Base-by-base conservation (phyloP, 2,329 filamentous ascomycete species). In the Trichoderma oligosporum region DNA sequence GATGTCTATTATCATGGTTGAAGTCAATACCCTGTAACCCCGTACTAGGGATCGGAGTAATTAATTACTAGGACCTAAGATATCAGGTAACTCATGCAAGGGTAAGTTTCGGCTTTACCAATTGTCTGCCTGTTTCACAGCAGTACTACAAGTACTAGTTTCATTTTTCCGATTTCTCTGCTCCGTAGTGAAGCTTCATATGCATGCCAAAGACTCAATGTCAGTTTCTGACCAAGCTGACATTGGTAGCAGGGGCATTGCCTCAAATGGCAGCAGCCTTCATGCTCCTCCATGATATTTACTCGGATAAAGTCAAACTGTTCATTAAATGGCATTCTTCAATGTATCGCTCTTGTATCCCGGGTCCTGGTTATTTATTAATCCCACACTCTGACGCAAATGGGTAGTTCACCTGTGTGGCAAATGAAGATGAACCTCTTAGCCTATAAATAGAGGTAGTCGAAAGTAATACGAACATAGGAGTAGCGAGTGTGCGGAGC, bases 401-500 rank as follows among this genome's bases (percentile, higher is more conserved):
- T 29, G 35, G 29, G 29, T 29, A 53, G 39, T 35, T 29, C 49
- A 18, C 27, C 39, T 35, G 25, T 24, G 39, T 20, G 46, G 49
- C 49, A 54, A 54, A 54, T 54, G 49, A 54, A 36, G 49, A 54
- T 42, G 39, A 33, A 22, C 25, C 41, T 36, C 27, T 22, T 39
- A 36, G 29, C 39, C 49, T 54, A 54, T 54, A 20, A 54, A 54
- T 54, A 54, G 49, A 45, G 22, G 41, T 20, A 27, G 20, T 18
- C 38, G 14, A 33, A 54, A 16, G 27, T 24, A 41, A 56, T 56
- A 46, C 41, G 52, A 55, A 29, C 41, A 38, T 33, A 57, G 55
- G 47, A 57, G 55, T 24, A 52, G 48, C 44, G 54, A 35, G 27
- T 7, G 27, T 57, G 54, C 48, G 42, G 41, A 41, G 39, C 41